These are phyloP conservation scores for Boletales sp. DNA, from an alignment of 768 basidiomycete species.

Conservation along the genomic window DNA sequence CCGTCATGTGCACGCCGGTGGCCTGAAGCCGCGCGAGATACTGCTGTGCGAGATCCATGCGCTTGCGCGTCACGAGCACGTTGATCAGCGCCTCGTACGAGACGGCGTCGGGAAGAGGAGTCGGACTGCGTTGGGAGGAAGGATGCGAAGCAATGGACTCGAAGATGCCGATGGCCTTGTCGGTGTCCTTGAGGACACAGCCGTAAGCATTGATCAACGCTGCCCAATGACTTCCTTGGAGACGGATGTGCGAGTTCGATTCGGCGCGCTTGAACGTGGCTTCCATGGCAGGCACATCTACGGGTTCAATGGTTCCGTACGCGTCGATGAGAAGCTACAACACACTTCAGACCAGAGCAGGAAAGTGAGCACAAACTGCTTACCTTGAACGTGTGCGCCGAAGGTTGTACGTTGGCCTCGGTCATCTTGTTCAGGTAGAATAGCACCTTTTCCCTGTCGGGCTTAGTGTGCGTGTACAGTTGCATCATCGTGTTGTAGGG, in stretches of 20 bases:
- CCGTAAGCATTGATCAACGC: conserved; percentile 89
- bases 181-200: conserved; percentile 70
- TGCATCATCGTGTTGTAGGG: conserved; percentile 99
- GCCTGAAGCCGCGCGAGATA: conserved; percentile 61
- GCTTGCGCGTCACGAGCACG: conserved; percentile 73
- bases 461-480: conserved; percentile 87
- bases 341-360: neutral
- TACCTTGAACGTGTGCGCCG: conserved; percentile 94
- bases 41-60: conserved; percentile 68
- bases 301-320: conserved; percentile 81
- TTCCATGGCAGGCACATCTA: conserved; percentile 72
- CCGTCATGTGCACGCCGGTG: conserved; percentile 80
- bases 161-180: conserved; percentile 74
- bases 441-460: conserved; percentile 73
- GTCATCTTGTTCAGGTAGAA: conserved; percentile 70
- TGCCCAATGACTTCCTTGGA: conserved; percentile 68
- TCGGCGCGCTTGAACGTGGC: conserved; percentile 58
- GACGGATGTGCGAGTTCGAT: conserved; percentile 33
- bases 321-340: conserved; percentile 80
- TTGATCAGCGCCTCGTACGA: conserved; percentile 90
- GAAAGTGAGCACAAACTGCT: conserved; percentile 9
- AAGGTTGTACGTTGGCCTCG: conserved; percentile 60
- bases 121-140: conserved; percentile 31
- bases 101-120: conserved; percentile 68
- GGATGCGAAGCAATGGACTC: conserved; percentile 63